Base-by-base conservation (phyloP, 257 asterid genomes). In the Solanum rostratum region DNA sequence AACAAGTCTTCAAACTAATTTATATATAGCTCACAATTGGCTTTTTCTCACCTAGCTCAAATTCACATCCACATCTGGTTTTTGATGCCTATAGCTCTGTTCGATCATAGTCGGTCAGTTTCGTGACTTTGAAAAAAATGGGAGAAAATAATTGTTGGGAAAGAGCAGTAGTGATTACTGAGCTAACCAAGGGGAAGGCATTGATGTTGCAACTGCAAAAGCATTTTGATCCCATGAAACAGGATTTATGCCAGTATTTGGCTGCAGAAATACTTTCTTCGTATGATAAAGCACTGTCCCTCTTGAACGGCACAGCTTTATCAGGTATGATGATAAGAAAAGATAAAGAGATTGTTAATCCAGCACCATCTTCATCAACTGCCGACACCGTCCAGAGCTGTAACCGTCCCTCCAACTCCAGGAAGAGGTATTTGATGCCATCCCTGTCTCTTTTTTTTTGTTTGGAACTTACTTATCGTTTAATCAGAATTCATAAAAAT, bases 231-330 rank as follows among this genome's bases (percentile, higher is more conserved):
- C 65, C 84, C 22, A 9, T 65, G 65, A 57, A 59, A 60, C 79
- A 39, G 18, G 39, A 80, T 10, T 68, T 69, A 7, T 85, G 84
- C 76, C 84, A 37, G 20, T 30, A 68, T 66, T 83, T 90, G 54
- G 10, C 88, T 46, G 74, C 79, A 18, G 81, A 86, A 16, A 83
- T 90, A 18, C 83, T 91, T 45, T 87, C 87, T 65, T 87, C 86
- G 8, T 88, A 91, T 62, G 90, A 90, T 54, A 90, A 87, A 83
- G 90, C 91, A 53, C 41, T 90, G 53, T 74, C 84, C 2, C 66
- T 83, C 53, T 81, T 88, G 12, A 59, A 74, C 22, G 62, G 52
- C 85, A 84, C 60, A 84, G 33, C 52, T 53, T 81, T 80, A 24
- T 65, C 68, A 39, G 73, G 43, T 50, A 55, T 83, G 52, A 55